A percentile compares a stretch with the other conserved stretches of the same genome.
phyloP scores from a whole-genome alignment of 2,329 filamentous ascomycete species.

The Pseudogymnoascus sp. region DNA sequence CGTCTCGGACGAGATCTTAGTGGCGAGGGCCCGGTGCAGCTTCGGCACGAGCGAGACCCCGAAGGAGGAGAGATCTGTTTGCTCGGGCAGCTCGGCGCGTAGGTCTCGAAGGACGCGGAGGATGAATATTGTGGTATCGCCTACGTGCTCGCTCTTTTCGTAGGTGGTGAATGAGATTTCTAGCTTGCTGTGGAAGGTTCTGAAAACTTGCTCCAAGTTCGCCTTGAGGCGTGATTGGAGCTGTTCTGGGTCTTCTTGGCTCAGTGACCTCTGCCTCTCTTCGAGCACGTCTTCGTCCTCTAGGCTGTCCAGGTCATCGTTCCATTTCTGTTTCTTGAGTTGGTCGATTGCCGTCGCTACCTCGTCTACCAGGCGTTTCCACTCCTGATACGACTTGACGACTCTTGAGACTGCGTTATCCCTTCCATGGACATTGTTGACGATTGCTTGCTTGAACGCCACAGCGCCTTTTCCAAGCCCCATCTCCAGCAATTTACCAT shows the following conservation, averaged over 20 bases:
- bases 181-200: slow-evolving; percentile 46
- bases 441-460: slow-evolving; percentile 61
- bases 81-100: slow-evolving; percentile 54
- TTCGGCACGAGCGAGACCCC: slow-evolving; percentile 53
- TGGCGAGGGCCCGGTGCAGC: slow-evolving; percentile 57
- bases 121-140: slow-evolving; percentile 55
- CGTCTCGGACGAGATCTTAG: slow-evolving; percentile 42
- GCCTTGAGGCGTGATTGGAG: slow-evolving; percentile 53
- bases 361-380: slow-evolving; percentile 67
- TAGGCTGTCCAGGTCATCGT: slow-evolving; percentile 62
- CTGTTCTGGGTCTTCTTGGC: slow-evolving; percentile 61
- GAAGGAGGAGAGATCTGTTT: slow-evolving; percentile 45
- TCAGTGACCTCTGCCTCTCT: slow-evolving; percentile 58
- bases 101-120: slow-evolving; percentile 70
- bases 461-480: slow-evolving; percentile 60
- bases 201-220: slow-evolving; percentile 50
- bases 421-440: slow-evolving; percentile 65
- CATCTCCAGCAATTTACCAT: slow-evolving; percentile 52
- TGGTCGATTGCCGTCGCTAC: slow-evolving; percentile 56
- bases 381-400: slow-evolving; percentile 59
- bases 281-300: slow-evolving; percentile 68
- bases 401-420: slow-evolving; percentile 59
- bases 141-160: slow-evolving; percentile 40
- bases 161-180: slow-evolving; percentile 41
- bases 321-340: slow-evolving; percentile 64